Evolutionary conservation across 768 basidiomycete species (phyloP).

Genomic region (Ramaria sp.): DNA sequence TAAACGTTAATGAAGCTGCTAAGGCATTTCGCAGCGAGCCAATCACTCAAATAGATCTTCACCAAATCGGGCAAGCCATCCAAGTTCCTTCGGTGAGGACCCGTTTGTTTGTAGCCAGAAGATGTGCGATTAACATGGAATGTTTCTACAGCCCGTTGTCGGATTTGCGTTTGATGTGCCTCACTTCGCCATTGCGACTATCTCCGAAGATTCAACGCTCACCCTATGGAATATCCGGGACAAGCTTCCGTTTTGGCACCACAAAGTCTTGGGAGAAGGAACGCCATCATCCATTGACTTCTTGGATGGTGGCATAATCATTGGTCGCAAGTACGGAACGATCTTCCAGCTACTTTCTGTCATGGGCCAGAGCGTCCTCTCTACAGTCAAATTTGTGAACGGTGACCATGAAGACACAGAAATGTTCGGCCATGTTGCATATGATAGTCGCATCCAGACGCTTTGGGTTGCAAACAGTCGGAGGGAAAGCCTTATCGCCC

Average conservation of each 20-base stretch:
- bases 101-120: background rate
- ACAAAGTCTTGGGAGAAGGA: conserved; percentile 72
- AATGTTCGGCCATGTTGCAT: conserved; percentile 83
- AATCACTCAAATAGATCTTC: conserved; percentile 57
- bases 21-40: conserved; percentile 54
- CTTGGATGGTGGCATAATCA: conserved; percentile 75
- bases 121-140: background rate
- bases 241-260: conserved; percentile 61
- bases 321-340: conserved; percentile 78
- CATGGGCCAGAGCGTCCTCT: conserved; percentile 60
- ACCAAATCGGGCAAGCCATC: conserved; percentile 58
- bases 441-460: conserved; percentile 77
- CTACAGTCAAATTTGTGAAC: conserved; percentile 71
- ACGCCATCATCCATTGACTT: conserved; percentile 75
- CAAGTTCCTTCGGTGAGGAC: conserved; percentile 56
- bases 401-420: conserved; percentile 61
- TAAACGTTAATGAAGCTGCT: conserved; percentile 58
- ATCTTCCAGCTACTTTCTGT: conserved; percentile 75
- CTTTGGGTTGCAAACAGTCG: conserved; percentile 83
- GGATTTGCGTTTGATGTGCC: conserved; percentile 79
- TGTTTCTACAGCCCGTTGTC: conserved; percentile 50
- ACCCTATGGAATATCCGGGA: conserved; percentile 79
- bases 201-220: conserved; percentile 73
- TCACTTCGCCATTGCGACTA: conserved; percentile 68
- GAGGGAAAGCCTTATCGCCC: conserved; percentile 73